Base-by-base conservation (phyloP, 1,139 yeast species). In the Wickerhamiella infanticola region DNA sequence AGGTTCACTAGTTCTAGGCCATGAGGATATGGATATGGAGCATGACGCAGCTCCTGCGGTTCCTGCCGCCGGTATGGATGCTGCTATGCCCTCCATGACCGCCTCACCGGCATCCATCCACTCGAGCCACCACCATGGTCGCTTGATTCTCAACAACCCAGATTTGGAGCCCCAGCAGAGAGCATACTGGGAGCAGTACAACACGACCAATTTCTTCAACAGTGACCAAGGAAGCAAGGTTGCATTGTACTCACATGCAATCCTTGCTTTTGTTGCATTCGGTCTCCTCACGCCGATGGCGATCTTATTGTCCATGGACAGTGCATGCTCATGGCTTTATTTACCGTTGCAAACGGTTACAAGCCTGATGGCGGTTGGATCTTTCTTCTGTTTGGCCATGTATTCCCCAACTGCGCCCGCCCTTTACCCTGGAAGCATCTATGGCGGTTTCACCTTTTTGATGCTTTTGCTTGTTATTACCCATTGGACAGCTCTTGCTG, bases 381-480 rank as follows among this genome's bases (percentile, higher is more conserved):
- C 93, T 1, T 62, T 83, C 46, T 51, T 77, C n/a, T 64, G 73
- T 36, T 75, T 80, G 53, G 72, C 74, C 41, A 61, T 80, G 8
- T 88, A 81, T 57, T 72, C 76, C 41, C 62, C 68, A 7, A 67
- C 81, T 23, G 78, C 79, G 13, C 80, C 83, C 0, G 71, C 72
- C 49, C 66, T 85, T 56, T 90, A 84, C 58, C 95, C 95, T 0
- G 69, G 73, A 39, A 83, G 83, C 59, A 79, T 81, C 1, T 88
- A 88, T 61, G 66, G 75, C 27, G 72, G 70, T 53, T 76, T 82
- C 77, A 70, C 81, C 36, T 67, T 74, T 59, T 73, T 81, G 13
- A 63, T 84, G 51, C 63, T 79, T 8, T 62, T 79, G 44, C 60
- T 75, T 9, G 63, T 79, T 1, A 47, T 73, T 1, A 62, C 66